Conservation (phyloP, 2,329 filamentous ascomycete species). For the Tolypocladium paradoxum region DNA sequence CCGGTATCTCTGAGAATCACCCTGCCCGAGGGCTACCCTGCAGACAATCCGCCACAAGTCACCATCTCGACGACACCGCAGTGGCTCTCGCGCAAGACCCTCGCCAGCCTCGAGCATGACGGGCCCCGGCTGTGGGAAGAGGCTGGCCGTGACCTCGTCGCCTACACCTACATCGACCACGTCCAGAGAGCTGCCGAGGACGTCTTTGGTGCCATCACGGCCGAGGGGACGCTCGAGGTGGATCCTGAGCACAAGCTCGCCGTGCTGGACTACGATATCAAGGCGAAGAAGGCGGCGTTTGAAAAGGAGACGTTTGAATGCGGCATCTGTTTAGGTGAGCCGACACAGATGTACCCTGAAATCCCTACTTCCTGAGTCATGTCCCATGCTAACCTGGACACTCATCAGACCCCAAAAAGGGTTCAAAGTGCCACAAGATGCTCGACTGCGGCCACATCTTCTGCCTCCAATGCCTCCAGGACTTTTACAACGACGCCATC, state of each 20-base stretch:
- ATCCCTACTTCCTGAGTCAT: background rate
- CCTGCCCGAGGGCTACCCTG: conserved; percentile 49
- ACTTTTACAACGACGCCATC: conserved; percentile 85
- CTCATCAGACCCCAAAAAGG: conserved; percentile 72
- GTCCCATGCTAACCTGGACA: conserved; percentile 8
- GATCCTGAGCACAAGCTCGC: conserved; percentile 52
- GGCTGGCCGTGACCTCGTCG: conserved; percentile 44
- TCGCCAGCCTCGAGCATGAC: conserved; percentile 40
- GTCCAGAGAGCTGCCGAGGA: conserved; percentile 47
- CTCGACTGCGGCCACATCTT: conserved; percentile 83
- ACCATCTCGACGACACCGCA: conserved; percentile 40
- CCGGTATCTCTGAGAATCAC: conserved; percentile 41
- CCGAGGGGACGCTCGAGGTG: conserved; percentile 38
- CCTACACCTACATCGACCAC: conserved; percentile 54
- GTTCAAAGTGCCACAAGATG: conserved; percentile 68
- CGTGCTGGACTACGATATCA: conserved; percentile 68
- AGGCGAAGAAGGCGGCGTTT: conserved; percentile 64
- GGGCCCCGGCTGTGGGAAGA: conserved; percentile 50
- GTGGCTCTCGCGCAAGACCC: conserved; percentile 42
- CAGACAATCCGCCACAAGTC: conserved; percentile 37
- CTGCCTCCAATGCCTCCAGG: conserved; percentile 74
- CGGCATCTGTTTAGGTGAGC: conserved; percentile 63
- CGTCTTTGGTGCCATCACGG: conserved; percentile 46
- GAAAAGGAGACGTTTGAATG: conserved; percentile 80
- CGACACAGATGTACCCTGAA: background rate